These are phyloP conservation scores for Amanita inopinata DNA, from an alignment of 768 basidiomycete species.

Conservation along the genomic window DNA sequence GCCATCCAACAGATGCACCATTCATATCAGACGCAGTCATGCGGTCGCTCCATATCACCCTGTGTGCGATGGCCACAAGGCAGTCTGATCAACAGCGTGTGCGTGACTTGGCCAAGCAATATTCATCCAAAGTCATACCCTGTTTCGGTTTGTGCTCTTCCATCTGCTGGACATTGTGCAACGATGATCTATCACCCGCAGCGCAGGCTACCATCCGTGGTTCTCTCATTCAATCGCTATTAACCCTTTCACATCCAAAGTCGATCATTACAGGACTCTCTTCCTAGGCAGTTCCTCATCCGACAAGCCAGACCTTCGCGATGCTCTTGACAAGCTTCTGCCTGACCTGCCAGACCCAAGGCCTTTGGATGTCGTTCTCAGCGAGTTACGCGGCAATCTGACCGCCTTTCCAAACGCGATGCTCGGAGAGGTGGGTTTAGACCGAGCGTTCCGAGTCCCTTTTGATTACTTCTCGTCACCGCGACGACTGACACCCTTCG, in stretches of 20 bases:
- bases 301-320: constrained; percentile 20
- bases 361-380: constrained; percentile 46
- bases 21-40: constrained; percentile 37
- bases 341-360: constrained; percentile 64
- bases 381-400: constrained; percentile 52
- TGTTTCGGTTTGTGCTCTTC: constrained; percentile 64
- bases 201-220: constrained; percentile 88
- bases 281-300: constrained; percentile 39
- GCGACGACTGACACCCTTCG: constrained; percentile 65
- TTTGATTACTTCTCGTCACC: constrained; percentile 38
- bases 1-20: constrained; percentile 80
- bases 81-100: constrained; percentile 65
- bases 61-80: constrained; percentile 78
- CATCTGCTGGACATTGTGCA: constrained; percentile 11
- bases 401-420: constrained; percentile 57
- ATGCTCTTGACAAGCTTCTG: constrained; percentile 48
- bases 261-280: constrained; percentile 65
- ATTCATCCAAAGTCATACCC: constrained; percentile 67
- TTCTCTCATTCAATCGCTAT: constrained; percentile 69
- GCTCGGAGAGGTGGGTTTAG: constrained; percentile 91
- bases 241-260: constrained; percentile 34
- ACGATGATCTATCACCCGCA: no score
- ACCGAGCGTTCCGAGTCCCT: constrained; percentile 71
- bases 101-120: constrained; percentile 45
- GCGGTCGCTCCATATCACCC: constrained; percentile 46